Evolutionary conservation across 2,329 filamentous ascomycete species (phyloP), one percentile per base, ranked within the genome.

Genomic region (Fusarium marasasianum): DNA sequence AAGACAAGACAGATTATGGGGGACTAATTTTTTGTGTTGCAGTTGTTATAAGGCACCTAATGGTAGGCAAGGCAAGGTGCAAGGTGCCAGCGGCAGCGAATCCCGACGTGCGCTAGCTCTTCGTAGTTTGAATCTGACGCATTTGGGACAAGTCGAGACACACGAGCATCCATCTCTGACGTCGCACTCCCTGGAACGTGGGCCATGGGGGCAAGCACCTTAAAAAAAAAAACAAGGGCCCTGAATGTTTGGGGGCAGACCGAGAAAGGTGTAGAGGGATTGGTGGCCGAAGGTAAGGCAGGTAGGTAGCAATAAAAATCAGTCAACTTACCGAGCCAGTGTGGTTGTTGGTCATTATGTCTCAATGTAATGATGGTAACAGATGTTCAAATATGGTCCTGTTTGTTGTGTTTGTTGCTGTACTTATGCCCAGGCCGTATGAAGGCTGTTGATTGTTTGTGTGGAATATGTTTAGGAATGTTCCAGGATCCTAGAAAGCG

Each of bases 81-180:
- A 72, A 79, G 71, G 73, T 73, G 73, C 73, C 71, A 76, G 76
- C 79, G 58, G 38, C 24, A 48, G 59, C 62, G 76, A 78, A 76
- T 79, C 71, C 53, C 72, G 71, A 72, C 55, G 66, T 75, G 79
- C 76, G 75, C 78, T 80, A 79, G 79, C 41, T 60, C 26, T 15
- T 31, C 43, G 61, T 66, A 57, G 63, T 65, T 40, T 48, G 41
- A 66, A 40, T 68, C 72, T 80, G 78, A 77, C 75, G 81, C 79
- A 79, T 77, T 69, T 75, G 77, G 79, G 29, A 50, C 56, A 59
- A 59, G 56, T 77, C 79, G 79, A 81, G 79, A 82, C 82, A 82
- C 80, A 79, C 78, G 74, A 82, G 78, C 79, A 63, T 68, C 78
- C 79, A 63, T 70, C 78, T 81, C 78, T 82, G 79, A 81, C 80